Percentiles rank a stretch among this genome's conserved stretches.
Evolutionary conservation across 192 early-diverging fungal species (phyloP).

Genomic region (Gonapodya prolifera): DNA sequence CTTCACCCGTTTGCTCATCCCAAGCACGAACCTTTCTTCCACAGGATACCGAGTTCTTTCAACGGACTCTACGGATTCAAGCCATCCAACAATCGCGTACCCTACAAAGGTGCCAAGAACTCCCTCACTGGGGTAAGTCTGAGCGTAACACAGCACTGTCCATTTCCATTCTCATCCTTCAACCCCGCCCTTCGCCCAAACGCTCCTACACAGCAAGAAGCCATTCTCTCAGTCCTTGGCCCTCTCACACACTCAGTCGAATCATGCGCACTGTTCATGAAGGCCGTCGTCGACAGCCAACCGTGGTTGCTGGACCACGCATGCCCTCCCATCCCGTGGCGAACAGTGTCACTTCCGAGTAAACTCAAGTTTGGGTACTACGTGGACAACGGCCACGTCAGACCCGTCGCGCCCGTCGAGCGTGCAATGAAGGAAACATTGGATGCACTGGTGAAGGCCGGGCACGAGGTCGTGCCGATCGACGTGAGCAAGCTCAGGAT

Average conservation of each 20-base stretch:
- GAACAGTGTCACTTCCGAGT: background rate
- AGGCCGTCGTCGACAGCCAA: background rate
- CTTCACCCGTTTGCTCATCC: no score
- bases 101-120: background rate
- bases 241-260: background rate
- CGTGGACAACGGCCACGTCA: background rate
- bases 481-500: background rate
- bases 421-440: constrained; percentile 1
- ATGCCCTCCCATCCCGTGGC: constrained; percentile 3
- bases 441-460: background rate
- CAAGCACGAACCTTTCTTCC: background rate
- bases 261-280: background rate
- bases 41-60: background rate
- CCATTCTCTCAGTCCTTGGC: constrained; percentile 2
- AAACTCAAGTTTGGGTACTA: constrained; percentile 2
- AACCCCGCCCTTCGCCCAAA: background rate
- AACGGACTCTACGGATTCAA: constrained; percentile 3
- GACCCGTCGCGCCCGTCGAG: background rate
- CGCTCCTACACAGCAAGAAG: background rate
- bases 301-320: background rate
- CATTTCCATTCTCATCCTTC: background rate
- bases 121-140: background rate
- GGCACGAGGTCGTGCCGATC: constrained; percentile 3
- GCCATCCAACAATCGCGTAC: constrained; percentile 1
- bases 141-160: no score